Percentiles rank a stretch among this genome's conserved stretches.
These are phyloP conservation scores for Colletotrichum spinosum DNA, from an alignment of 2,329 filamentous ascomycete genomes.

Conservation along the genomic window DNA sequence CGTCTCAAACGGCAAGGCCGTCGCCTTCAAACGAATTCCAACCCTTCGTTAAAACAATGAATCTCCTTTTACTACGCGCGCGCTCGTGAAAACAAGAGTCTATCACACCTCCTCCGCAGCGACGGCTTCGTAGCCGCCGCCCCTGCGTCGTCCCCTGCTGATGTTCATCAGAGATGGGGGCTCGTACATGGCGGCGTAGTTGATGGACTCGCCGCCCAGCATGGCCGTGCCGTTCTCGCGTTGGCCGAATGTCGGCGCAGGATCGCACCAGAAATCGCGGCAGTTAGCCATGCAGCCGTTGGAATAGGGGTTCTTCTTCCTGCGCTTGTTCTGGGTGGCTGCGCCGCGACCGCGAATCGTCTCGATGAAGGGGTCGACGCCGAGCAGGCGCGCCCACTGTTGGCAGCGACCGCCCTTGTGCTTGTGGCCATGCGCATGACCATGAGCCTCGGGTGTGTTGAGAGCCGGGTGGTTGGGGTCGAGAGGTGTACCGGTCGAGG, in stretches of 20 bases:
- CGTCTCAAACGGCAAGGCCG: slow-evolving; percentile 8
- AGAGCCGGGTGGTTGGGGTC: slow-evolving; percentile 74
- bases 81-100: slow-evolving; percentile 1
- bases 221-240: slow-evolving; percentile 80
- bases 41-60: not conserved
- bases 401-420: slow-evolving; percentile 76
- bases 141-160: slow-evolving; percentile 57
- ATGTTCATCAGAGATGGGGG: slow-evolving; percentile 76
- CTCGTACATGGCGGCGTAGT: slow-evolving; percentile 93
- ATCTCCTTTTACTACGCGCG: not conserved
- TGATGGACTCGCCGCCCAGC: slow-evolving; percentile 81
- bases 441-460: slow-evolving; percentile 59
- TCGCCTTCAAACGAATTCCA: slow-evolving; percentile 5
- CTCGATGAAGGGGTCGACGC: slow-evolving; percentile 92
- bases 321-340: slow-evolving; percentile 65
- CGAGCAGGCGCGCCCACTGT: slow-evolving; percentile 86
- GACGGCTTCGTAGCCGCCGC: slow-evolving; percentile 73
- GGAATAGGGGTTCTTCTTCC: slow-evolving; percentile 84
- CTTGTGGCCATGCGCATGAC: slow-evolving; percentile 57
- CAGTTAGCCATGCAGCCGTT: slow-evolving; percentile 89
- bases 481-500: slow-evolving; percentile 81
- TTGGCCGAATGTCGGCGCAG: slow-evolving; percentile 81
- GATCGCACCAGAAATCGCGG: slow-evolving; percentile 95
- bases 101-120: slow-evolving; percentile 65
- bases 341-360: slow-evolving; percentile 88